These are phyloP conservation scores for Fusarium udum DNA, from an alignment of 2,329 filamentous ascomycete genomes.

Conservation along the genomic window DNA sequence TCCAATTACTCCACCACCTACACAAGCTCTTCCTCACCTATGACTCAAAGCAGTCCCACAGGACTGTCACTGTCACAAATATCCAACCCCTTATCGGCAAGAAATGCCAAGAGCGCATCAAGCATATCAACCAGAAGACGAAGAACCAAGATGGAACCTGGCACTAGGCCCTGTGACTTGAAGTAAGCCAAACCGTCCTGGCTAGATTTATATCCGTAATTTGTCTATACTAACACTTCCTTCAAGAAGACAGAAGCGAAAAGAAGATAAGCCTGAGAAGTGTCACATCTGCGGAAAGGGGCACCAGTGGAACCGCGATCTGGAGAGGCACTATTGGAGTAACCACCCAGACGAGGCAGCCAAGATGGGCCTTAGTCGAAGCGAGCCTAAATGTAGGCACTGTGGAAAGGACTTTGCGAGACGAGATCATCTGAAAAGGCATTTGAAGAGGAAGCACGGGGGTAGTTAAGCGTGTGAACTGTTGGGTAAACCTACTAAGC, in stretches of 20 bases:
- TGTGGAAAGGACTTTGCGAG: slow-evolving; percentile 8
- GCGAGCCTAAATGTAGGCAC: not conserved
- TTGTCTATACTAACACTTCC: not conserved
- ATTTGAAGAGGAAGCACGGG: slow-evolving; percentile 11
- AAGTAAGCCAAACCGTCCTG: not conserved
- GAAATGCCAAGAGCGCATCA: not conserved
- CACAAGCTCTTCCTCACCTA: not conserved
- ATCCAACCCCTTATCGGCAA: not conserved
- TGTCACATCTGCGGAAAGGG: slow-evolving; percentile 13
- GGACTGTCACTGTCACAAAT: not conserved
- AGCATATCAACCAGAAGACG: not conserved
- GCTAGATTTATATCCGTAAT: rapidly evolving
- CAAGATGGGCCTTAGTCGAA: not conserved
- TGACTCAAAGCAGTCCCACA: not conserved
- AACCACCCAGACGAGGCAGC: not conserved
- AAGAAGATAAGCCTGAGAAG: slow-evolving; percentile 4
- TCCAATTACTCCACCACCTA: not conserved
- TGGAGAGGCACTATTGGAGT: slow-evolving; percentile 2
- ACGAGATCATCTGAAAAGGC: slow-evolving; percentile 10
- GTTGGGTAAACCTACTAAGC: not conserved
- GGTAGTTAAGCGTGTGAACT: not conserved
- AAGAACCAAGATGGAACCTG: not conserved
- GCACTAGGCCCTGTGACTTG: slow-evolving; percentile 16
- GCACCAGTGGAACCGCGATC: not conserved
- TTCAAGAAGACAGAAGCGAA: slow-evolving; percentile 3